Evolutionary conservation across 352 stramenopile species (phyloP).

Genomic region (Globisporangium megalacanthum): DNA sequence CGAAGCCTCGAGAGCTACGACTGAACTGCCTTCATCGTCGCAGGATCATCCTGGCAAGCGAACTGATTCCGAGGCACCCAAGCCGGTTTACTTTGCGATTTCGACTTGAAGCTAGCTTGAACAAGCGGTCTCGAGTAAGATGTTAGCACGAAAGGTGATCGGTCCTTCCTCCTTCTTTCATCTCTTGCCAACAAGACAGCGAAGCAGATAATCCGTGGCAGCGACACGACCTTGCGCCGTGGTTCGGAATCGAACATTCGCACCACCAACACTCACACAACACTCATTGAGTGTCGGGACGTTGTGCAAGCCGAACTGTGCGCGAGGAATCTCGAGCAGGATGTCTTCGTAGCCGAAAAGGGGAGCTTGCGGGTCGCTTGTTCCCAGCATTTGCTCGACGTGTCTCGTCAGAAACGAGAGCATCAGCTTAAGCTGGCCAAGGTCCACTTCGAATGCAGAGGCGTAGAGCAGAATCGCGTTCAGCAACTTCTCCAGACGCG

Average conservation of each 20-base stretch:
- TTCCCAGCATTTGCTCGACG: constrained; percentile 29
- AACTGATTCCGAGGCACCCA: constrained; percentile 10
- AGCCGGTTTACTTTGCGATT: constrained; percentile 49
- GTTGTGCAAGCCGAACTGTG: constrained; percentile 31
- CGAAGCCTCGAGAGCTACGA: constrained; percentile 9
- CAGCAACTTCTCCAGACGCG: constrained; percentile 39
- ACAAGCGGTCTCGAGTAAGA: no score
- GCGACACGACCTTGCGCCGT: constrained; percentile 53
- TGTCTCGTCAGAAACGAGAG: constrained; percentile 40
- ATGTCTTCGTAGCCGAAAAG: constrained; percentile 43
- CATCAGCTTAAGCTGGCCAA: constrained; percentile 37
- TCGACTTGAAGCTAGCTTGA: constrained; percentile 32
- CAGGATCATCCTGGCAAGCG: constrained; percentile 5
- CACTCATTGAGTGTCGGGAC: constrained; percentile 50
- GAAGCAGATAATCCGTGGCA: constrained; percentile 42
- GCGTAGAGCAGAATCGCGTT: constrained; percentile 47
- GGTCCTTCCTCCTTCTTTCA: neutral
- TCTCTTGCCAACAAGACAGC: constrained; percentile 18
- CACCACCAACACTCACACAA: constrained; percentile 35
- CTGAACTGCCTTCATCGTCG: constrained; percentile 1
- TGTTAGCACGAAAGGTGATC: neutral
- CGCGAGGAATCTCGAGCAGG: constrained; percentile 24
- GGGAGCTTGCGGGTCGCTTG: constrained; percentile 5
- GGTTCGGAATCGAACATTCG: constrained; percentile 42
- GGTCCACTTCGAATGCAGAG: constrained; percentile 44